Evolutionary conservation across 805 yeast genomes (phyloP).

Genomic region (Nakazawaea ambrosiae): DNA sequence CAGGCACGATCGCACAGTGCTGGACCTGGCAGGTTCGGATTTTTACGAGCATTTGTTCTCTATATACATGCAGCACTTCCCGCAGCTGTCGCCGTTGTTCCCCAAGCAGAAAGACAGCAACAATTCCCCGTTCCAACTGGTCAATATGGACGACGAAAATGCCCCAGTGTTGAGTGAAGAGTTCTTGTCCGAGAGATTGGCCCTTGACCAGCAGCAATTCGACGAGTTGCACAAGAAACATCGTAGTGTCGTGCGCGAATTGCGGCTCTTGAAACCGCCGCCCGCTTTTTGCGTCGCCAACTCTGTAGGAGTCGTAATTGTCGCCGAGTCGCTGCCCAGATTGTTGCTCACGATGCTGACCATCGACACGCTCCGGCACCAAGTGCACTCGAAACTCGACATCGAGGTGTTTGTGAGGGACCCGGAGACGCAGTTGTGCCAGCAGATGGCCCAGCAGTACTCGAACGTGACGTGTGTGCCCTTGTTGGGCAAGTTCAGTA

Average conservation of each 20-base stretch:
- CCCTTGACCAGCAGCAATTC: constrained; percentile 1
- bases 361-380: constrained; percentile 35
- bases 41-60: constrained; percentile 4
- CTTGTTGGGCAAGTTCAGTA: constrained; percentile 56
- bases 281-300: constrained; percentile 13
- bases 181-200: constrained; percentile 1
- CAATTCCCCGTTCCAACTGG: background rate
- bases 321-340: constrained; percentile 38
- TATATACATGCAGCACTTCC: constrained; percentile 9
- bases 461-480: constrained; percentile 62
- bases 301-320: constrained; percentile 39
- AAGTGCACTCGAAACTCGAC: constrained; percentile 51
- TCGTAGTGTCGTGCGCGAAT: background rate
- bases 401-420: constrained; percentile 77
- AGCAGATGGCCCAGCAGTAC: constrained; percentile 39
- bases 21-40: too few species aligned
- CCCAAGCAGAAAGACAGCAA: background rate
- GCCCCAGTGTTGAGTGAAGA: constrained; percentile 3
- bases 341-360: constrained; percentile 34
- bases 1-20: too few species aligned
- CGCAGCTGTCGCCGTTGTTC: constrained; percentile 3
- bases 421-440: constrained; percentile 48
- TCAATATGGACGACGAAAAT: constrained; percentile 5
- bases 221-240: constrained; percentile 1
- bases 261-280: background rate